Conservation (phyloP, 164 flowering plant genomes). For the Magnolia sinica region DNA sequence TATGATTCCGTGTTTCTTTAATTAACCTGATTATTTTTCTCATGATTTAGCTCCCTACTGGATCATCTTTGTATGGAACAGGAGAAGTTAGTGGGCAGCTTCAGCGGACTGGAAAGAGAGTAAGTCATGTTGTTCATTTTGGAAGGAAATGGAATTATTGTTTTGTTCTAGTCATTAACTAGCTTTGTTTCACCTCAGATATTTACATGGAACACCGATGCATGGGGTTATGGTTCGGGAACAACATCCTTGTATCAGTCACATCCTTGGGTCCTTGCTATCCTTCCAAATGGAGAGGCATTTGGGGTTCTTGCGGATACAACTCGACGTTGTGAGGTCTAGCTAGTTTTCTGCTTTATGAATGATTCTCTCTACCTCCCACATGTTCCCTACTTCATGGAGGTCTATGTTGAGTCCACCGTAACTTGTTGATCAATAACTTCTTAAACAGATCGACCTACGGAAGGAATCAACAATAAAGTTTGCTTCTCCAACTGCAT, state of each 20-base stretch:
- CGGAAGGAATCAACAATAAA: constrained; percentile 58
- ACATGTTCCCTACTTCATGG: not conserved
- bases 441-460: constrained; percentile 66
- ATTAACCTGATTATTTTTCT: not conserved
- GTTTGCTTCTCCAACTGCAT: constrained; percentile 55
- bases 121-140: constrained; percentile 22
- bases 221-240: constrained; percentile 85
- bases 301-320: constrained; percentile 92
- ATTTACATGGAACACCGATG: constrained; percentile 90
- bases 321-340: constrained; percentile 82
- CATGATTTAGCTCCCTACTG: constrained; percentile 59
- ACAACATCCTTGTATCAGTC: constrained; percentile 92
- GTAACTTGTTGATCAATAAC: not conserved
- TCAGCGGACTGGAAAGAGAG: constrained; percentile 89
- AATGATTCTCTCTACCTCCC: not conserved
- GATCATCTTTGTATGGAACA: constrained; percentile 85
- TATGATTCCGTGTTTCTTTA: not conserved
- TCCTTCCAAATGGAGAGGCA: constrained; percentile 85
- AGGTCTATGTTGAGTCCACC: not conserved
- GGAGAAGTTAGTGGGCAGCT: constrained; percentile 93
- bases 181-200: constrained; percentile 36
- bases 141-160: not conserved
- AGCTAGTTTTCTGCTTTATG: constrained; percentile 2
- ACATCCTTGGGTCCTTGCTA: constrained; percentile 96
- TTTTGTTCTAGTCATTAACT: constrained; percentile 2